These are phyloP conservation scores for Trametes elegans DNA, from an alignment of 768 basidiomycete genomes.

Conservation along the genomic window DNA sequence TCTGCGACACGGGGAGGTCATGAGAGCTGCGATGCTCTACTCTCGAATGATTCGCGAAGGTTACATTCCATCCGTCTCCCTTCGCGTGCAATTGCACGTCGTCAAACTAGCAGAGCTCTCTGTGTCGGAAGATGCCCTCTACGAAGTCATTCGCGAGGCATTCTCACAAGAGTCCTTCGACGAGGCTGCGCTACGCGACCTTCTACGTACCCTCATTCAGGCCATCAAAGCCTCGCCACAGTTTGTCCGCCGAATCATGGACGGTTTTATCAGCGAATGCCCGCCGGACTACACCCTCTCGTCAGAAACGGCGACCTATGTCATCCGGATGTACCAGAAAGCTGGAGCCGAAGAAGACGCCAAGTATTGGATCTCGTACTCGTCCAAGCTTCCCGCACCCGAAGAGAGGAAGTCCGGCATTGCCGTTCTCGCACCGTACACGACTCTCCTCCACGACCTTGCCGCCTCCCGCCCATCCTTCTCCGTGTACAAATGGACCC, in stretches of 20 bases:
- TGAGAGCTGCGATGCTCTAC: conserved; percentile 41
- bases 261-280: conserved; percentile 11
- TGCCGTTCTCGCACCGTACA: conserved; percentile 31
- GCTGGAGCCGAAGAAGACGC: conserved; percentile 33
- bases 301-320: conserved; percentile 13
- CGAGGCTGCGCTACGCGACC: conserved; percentile 23
- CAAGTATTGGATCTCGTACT: conserved; percentile 29
- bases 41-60: conserved; percentile 41
- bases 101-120: conserved; percentile 29
- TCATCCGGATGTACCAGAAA: conserved; percentile 31
- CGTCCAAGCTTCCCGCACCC: conserved; percentile 5
- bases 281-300: conserved; percentile 11
- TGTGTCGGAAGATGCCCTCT: conserved; percentile 19
- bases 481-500: conserved; percentile 17
- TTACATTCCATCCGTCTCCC: conserved; percentile 35
- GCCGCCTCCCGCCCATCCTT: conserved; percentile 27
- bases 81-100: conserved; percentile 42
- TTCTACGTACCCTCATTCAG: conserved; percentile 39
- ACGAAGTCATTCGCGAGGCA: conserved; percentile 17
- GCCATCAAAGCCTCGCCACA: conserved; percentile 10
- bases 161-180: conserved; percentile 20
- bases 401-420: conserved; percentile 30
- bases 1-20: conserved; percentile 36
- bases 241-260: conserved; percentile 18
- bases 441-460: conserved; percentile 38